These are phyloP conservation scores for Alternaria solani DNA, from an alignment of 2,329 filamentous ascomycete species.

Conservation along the genomic window DNA sequence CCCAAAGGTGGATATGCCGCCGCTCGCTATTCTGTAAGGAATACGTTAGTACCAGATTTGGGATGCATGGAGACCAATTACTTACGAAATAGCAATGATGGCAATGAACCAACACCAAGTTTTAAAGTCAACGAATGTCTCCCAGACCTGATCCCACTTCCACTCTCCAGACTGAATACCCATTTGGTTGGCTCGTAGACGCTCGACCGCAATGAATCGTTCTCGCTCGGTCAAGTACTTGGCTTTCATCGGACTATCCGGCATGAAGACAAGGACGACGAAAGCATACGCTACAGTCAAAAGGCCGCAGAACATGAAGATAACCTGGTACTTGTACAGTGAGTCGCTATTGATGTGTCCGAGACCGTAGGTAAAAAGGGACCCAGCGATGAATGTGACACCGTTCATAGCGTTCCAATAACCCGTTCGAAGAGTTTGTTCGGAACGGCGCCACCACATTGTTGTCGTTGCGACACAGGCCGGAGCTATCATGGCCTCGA, in stretches of 20 bases:
- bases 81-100: constrained; percentile 50
- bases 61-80: constrained; percentile 43
- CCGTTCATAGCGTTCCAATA: constrained; percentile 70
- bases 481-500: constrained; percentile 51
- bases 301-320: constrained; percentile 58
- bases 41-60: not conserved
- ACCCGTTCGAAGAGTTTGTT: constrained; percentile 64
- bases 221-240: constrained; percentile 31
- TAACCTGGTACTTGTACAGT: constrained; percentile 55
- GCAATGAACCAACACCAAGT: constrained; percentile 63
- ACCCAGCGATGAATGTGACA: constrained; percentile 63
- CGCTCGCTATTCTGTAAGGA: constrained; percentile 62
- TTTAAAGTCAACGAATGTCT: constrained; percentile 34
- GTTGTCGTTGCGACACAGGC: constrained; percentile 66
- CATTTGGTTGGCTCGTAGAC: constrained; percentile 32
- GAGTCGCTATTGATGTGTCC: constrained; percentile 60
- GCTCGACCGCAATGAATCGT: constrained; percentile 28
- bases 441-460: constrained; percentile 67
- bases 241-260: constrained; percentile 54
- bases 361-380: constrained; percentile 65
- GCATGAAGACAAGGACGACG: constrained; percentile 53
- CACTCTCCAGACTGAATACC: constrained; percentile 75
- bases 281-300: constrained; percentile 55
- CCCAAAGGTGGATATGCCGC: constrained; percentile 67
- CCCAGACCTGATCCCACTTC: constrained; percentile 70